Percentiles rank a stretch among this genome's conserved stretches.
These are phyloP conservation scores for Lactifluus subvellereus DNA, from an alignment of 768 basidiomycete genomes.

Conservation along the genomic window DNA sequence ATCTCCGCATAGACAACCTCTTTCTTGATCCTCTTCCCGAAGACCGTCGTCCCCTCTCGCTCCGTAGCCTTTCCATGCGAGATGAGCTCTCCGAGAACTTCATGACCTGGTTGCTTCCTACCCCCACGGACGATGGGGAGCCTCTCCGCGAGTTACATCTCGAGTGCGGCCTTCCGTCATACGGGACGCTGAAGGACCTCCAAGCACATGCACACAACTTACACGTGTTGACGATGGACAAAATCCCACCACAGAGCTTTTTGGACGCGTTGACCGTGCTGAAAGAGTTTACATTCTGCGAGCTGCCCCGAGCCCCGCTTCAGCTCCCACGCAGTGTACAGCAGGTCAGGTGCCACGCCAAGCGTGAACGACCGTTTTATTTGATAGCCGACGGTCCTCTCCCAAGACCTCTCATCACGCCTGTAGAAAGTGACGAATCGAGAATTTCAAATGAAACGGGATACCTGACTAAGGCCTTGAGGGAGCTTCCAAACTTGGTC, in stretches of 20 bases:
- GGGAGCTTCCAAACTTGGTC: slow-evolving; percentile 13
- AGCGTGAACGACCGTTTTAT: not conserved
- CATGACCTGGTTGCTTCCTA: slow-evolving; percentile 15
- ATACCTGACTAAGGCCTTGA: slow-evolving; percentile 9
- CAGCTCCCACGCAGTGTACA: slow-evolving; percentile 6
- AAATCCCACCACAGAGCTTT: slow-evolving; percentile 11
- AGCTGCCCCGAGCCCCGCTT: slow-evolving; percentile 1
- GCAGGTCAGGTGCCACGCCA: slow-evolving; percentile 5
- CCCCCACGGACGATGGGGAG: not conserved
- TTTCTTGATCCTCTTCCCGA: slow-evolving; percentile 7
- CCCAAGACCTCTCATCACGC: not conserved
- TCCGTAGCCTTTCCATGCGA: slow-evolving; percentile 10
- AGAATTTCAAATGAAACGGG: slow-evolving; percentile 3
- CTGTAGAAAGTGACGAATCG: not conserved
- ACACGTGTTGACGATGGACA: slow-evolving; percentile 14
- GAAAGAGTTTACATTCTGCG: slow-evolving; percentile 8
- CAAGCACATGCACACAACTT: slow-evolving; percentile 2
- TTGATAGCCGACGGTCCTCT: not conserved
- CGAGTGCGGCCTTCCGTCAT: slow-evolving; percentile 1
- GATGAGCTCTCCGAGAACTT: slow-evolving; percentile 7
- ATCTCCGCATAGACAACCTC: slow-evolving; percentile 19
- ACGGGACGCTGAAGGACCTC: not conserved
- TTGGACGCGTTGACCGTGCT: slow-evolving; percentile 12
- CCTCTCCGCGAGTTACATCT: slow-evolving; percentile 19
- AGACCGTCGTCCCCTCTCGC: slow-evolving; percentile 3